Base-by-base conservation (phyloP, 768 basidiomycete genomes). In the Exsudoporus frostii region DNA sequence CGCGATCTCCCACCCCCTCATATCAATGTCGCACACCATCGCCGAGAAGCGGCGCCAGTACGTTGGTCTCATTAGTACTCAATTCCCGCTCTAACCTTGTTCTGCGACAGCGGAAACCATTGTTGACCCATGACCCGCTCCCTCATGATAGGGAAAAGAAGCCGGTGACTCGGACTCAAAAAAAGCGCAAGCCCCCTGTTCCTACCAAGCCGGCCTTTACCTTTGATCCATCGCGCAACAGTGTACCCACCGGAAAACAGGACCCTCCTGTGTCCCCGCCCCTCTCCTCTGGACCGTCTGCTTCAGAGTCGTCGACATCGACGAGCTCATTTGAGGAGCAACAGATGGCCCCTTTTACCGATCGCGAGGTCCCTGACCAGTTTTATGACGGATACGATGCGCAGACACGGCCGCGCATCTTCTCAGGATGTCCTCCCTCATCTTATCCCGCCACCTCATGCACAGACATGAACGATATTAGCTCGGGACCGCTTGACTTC, bases 141-240 rank as follows among this genome's bases (percentile, higher is more conserved):
- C n/a, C 57, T 40, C 44, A 51, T 19, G 53, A 58, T 24, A 65
- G 68, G 54, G 60, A 64, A 56, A 70, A n/a, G 57, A 70, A 27
- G 39, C 45, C 48, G 22, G 5, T 42, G 4, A 7, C 48, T 7
- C 62, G 27, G 39, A 47, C 55, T 30, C 39, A 15, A 15, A 71
- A 59, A 49, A 62, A 51, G 51, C 69, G 69, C 60, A 72, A 56
- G 55, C 61, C 44, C 17, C 1, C 19, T 11, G 0, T 24, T 7
- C 69, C 69, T 19, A 34, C 54, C 19, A 70, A 53, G 15, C 57
- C 69, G 7, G 40, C 19, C 38, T 15, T 65, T 4, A 3, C 54
- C 19, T 72, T 60, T 34, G 3, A 60, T 53, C 69, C 69, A 43
- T 50, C 30, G 19, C 1, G 45, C 29, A 58, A n/a, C 11, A 24